Evolutionary conservation across 2,329 filamentous ascomycete genomes (phyloP), one percentile per base, ranked within the genome.

Genomic region (Trichoderma polysporum): DNA sequence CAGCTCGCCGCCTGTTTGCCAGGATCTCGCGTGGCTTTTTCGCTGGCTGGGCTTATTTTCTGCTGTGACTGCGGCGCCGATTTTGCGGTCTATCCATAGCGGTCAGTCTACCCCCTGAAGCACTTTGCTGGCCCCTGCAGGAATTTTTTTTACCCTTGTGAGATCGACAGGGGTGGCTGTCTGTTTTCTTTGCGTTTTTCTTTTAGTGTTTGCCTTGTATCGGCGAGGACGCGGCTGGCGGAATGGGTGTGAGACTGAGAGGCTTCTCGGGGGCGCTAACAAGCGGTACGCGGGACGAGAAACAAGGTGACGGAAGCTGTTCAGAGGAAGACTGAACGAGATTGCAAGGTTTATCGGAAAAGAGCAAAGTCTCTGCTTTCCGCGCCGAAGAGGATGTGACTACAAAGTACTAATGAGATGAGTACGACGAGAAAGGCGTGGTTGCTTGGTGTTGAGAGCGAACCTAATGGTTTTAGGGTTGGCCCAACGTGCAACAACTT

Each of bases 1-100:
- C 25, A 63, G 60, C 52, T 58, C 62, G 52, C 50, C 62, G 59
- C 60, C 52, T 49, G 49, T 57, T 56, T 25, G 57, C 52, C 25
- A 52, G 59, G 66, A 10, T 67, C 52, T 65, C 66, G 66, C 60
- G 59, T 67, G 66, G 60, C 66, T 58, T 57, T 67, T 25, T 63
- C 22, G 49, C 39, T 65, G 66, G 52, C 41, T 45, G 66, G 66
- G 59, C 52, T 65, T 65, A 39, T 65, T 65, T 66, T 64, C 58
- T 67, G 52, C 47, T 31, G 22, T 65, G 22, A 57, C 58, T 57
- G 37, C 59, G 37, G 66, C 59, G 58, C 50, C 60, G 68, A 68
- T 69, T 27, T 68, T 69, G 68, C 68, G 68, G 68, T 69, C 68
- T 69, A 66, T 56, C 66, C 66, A 68, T 63, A 61, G 66, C 68